Percentiles rank a stretch among this genome's conserved stretches.
phyloP scores from a whole-genome alignment of 495 filamentous ascomycete species.

The Talaromyces thailandensis region DNA sequence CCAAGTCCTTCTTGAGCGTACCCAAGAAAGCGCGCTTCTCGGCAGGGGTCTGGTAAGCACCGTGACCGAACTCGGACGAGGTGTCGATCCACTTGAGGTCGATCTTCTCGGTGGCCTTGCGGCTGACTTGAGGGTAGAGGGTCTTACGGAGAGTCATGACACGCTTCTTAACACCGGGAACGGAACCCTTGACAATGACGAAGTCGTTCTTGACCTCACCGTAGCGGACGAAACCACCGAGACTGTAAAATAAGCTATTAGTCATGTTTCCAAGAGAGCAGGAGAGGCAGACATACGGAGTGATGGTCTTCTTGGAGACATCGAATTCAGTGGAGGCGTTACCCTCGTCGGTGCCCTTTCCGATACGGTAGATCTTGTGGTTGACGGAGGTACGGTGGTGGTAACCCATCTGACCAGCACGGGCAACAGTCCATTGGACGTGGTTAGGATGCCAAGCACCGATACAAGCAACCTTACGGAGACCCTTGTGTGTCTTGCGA shows the following conservation, averaged over 20 bases:
- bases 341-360: slow-evolving; percentile 76
- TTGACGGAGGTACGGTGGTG: slow-evolving; percentile 99
- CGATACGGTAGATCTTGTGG: slow-evolving; percentile 99
- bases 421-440: slow-evolving; percentile 99
- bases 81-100: slow-evolving; percentile 99
- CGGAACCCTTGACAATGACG: slow-evolving; percentile 93
- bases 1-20: slow-evolving; percentile 98
- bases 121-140: slow-evolving; percentile 93
- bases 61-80: slow-evolving; percentile 99
- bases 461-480: slow-evolving; percentile 99
- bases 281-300: slow-evolving; percentile 54
- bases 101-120: slow-evolving; percentile 95
- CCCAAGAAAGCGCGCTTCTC: slow-evolving; percentile 98
- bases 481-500: slow-evolving; percentile 99
- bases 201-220: slow-evolving; percentile 99
- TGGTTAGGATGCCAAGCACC: slow-evolving; percentile 99
- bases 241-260: slow-evolving; percentile 38
- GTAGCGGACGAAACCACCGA: slow-evolving; percentile 99
- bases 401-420: slow-evolving; percentile 99
- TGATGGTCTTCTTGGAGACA: slow-evolving; percentile 98
- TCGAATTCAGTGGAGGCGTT: slow-evolving; percentile 96
- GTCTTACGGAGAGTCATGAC: slow-evolving; percentile 99
- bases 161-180: slow-evolving; percentile 98
- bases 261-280: not conserved
- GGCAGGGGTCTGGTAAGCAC: slow-evolving; percentile 94